Evolutionary conservation across 208 protist species (phyloP).

Genomic region (Plasmodiophora brassicae): DNA sequence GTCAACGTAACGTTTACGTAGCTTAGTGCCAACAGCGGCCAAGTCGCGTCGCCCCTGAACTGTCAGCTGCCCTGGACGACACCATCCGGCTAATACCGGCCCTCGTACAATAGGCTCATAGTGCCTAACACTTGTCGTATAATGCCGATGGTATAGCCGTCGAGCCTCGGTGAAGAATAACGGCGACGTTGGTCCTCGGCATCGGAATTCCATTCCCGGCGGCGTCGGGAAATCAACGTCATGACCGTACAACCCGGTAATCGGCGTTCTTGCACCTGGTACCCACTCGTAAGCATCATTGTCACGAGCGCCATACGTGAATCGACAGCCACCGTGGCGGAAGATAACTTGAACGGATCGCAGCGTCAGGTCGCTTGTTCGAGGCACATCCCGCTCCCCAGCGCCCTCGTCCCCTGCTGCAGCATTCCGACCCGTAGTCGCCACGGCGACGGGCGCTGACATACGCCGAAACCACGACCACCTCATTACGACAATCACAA

Average conservation of each 20-base stretch:
- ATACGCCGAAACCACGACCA: too few species aligned
- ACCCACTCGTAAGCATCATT: background rate
- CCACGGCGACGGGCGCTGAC: too few species aligned
- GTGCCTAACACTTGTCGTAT: background rate
- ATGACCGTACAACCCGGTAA: background rate
- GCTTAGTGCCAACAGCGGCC: background rate
- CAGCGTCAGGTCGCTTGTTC: background rate
- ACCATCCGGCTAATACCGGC: background rate
- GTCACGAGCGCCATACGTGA: background rate
- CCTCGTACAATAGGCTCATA: background rate
- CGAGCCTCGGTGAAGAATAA: background rate
- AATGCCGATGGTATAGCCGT: background rate
- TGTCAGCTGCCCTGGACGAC: slow-evolving; percentile 5
- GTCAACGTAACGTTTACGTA: slow-evolving; percentile 16
- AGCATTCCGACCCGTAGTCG: too few species aligned
- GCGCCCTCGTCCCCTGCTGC: too few species aligned
- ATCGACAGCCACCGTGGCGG: background rate
- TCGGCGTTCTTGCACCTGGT: background rate
- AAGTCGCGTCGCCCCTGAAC: background rate
- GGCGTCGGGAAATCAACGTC: background rate
- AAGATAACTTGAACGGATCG: background rate
- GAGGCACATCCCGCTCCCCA: too few species aligned
- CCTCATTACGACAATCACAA: too few species aligned
- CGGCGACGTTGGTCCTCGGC: slow-evolving; percentile 2
- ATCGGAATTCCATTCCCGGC: background rate